Evolutionary conservation across 257 asterid genomes (phyloP).

Genomic region (Petrea volubilis): DNA sequence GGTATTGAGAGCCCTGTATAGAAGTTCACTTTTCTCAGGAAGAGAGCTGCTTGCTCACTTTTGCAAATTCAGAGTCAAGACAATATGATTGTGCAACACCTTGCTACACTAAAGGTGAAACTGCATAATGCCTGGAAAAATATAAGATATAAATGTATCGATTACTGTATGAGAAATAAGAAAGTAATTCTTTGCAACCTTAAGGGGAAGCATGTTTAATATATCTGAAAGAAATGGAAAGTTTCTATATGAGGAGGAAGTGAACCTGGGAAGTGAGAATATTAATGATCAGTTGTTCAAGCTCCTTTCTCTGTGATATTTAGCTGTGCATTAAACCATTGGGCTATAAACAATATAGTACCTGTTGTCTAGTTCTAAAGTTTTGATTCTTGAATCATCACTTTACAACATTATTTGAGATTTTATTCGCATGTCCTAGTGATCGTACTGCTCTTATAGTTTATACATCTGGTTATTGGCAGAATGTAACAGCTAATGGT

Average conservation of each 20-base stretch:
- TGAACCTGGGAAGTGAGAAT: constrained; percentile 3
- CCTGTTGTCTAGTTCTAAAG: constrained; percentile 2
- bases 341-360: neutral
- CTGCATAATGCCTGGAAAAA: neutral
- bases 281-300: neutral
- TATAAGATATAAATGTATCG: neutral
- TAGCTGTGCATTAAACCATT: neutral
- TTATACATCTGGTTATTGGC: constrained; percentile 28
- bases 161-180: neutral
- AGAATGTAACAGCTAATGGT: constrained; percentile 55
- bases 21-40: neutral
- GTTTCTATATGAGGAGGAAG: constrained; percentile 11
- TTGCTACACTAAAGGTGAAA: neutral
- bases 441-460: constrained; percentile 14
- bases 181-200: neutral
- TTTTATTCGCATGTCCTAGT: constrained; percentile 1
- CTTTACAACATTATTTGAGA: neutral
- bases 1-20: neutral
- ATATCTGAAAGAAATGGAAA: neutral
- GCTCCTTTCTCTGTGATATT: neutral
- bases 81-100: neutral
- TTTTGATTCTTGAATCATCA: neutral
- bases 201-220: neutral
- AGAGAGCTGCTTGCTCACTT: neutral
- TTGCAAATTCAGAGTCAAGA: neutral